These are phyloP conservation scores for Solanum clarkiae DNA, from an alignment of 257 asterid genomes.

Conservation along the genomic window DNA sequence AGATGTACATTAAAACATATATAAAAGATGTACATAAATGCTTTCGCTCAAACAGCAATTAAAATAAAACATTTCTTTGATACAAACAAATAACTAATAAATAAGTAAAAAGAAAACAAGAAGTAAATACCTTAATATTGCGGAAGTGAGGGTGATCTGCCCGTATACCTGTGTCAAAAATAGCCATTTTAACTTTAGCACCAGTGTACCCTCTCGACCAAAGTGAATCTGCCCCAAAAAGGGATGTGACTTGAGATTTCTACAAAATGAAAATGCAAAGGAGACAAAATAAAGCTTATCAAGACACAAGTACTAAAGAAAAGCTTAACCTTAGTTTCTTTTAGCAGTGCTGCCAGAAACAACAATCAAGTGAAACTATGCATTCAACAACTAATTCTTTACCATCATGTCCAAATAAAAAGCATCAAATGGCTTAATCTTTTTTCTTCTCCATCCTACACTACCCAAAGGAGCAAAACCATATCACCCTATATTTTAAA, in stretches of 20 bases:
- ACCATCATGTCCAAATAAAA: not conserved
- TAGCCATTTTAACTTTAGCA: slow-evolving; percentile 95
- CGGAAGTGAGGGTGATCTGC: slow-evolving; percentile 93
- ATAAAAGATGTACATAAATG: not conserved
- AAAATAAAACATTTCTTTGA: not conserved
- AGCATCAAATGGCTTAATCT: not conserved
- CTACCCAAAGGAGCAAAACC: not conserved
- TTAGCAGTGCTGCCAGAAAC: not conserved
- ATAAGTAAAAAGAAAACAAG: not conserved
- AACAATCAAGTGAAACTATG: not conserved
- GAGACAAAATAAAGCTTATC: not conserved
- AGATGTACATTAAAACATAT: not conserved
- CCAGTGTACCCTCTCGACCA: slow-evolving; percentile 96
- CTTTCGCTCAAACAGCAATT: not conserved
- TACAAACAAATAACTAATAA: not conserved
- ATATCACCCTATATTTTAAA: not conserved
- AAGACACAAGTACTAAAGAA: not conserved
- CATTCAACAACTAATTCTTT: not conserved
- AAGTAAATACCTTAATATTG: slow-evolving; percentile 64
- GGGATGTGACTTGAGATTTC: slow-evolving; percentile 93
- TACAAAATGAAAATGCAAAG: slow-evolving; percentile 29
- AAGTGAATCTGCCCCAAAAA: slow-evolving; percentile 88
- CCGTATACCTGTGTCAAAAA: slow-evolving; percentile 95
- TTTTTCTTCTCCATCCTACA: not conserved
- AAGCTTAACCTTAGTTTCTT: not conserved